Percentiles rank a stretch among this genome's conserved stretches.
Conservation (phyloP, 768 basidiomycete species). For the Xanthoconium stramineum region DNA sequence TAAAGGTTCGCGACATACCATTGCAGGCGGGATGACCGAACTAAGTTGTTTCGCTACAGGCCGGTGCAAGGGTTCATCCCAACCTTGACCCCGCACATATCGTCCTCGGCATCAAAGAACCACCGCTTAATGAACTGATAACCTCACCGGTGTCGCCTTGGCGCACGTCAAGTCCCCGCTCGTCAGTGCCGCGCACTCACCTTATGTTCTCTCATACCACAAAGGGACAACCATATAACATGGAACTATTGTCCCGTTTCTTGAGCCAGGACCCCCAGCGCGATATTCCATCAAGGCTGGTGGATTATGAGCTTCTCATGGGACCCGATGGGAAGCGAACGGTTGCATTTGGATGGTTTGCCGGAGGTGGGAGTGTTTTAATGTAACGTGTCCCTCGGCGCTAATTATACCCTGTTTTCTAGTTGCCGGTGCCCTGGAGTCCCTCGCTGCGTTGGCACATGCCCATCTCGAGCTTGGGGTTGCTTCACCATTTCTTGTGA, state of each 20-base stretch:
- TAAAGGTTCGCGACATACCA: slow-evolving; percentile 44
- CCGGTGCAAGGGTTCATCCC: slow-evolving; percentile 65
- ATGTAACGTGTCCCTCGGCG: not conserved
- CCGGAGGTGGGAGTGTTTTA: slow-evolving; percentile 59
- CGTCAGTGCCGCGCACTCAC: slow-evolving; percentile 56
- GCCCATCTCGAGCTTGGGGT: slow-evolving; percentile 75
- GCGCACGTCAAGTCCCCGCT: slow-evolving; percentile 9
- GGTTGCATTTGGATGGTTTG: slow-evolving; percentile 90
- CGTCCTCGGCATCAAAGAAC: slow-evolving; percentile 87
- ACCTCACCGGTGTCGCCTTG: slow-evolving; percentile 38
- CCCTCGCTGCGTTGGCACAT: slow-evolving; percentile 74
- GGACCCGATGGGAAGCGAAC: slow-evolving; percentile 63
- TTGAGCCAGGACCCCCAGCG: slow-evolving; percentile 32
- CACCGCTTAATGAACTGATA: slow-evolving; percentile 61
- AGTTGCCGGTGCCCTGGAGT: slow-evolving; percentile 87
- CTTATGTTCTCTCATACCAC: slow-evolving; percentile 92
- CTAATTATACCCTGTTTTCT: slow-evolving; percentile 6
- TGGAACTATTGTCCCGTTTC: slow-evolving; percentile 68
- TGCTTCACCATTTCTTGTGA: slow-evolving; percentile 78
- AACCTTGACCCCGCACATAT: slow-evolving; percentile 67
- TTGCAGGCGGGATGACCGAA: not conserved
- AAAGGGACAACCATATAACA: slow-evolving; percentile 87
- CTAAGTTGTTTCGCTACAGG: slow-evolving; percentile 43
- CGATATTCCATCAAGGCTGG: slow-evolving; percentile 45
- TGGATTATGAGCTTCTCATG: slow-evolving; percentile 86